Percentiles rank a stretch among this genome's conserved stretches.
Evolutionary conservation across 176 grass and related monocot species (phyloP).

Genomic region (Avena atlantica): DNA sequence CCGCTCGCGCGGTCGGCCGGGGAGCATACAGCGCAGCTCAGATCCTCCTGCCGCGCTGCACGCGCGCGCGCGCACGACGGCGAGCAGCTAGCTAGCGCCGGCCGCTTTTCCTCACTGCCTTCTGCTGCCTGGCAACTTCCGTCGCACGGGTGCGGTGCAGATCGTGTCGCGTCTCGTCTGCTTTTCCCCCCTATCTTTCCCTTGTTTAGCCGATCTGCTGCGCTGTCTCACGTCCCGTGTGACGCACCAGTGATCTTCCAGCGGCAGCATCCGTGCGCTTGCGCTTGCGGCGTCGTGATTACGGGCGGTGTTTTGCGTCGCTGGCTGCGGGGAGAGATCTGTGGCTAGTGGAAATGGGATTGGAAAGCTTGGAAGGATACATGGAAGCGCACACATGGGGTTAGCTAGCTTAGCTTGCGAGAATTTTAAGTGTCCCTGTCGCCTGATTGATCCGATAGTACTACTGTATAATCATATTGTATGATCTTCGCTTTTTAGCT

Average conservation of each 20-base stretch:
- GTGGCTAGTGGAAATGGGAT: not conserved
- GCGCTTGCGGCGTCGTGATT: not conserved
- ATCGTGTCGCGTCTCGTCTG: not conserved
- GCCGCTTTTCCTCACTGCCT: not conserved
- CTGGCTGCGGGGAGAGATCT: not conserved
- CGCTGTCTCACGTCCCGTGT: not conserved
- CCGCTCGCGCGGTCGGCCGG: slow-evolving; percentile 46
- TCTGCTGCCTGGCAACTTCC: slow-evolving; percentile 43
- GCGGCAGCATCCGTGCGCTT: not conserved
- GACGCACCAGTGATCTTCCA: not conserved
- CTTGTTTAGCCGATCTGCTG: not conserved
- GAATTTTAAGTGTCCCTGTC: slow-evolving; percentile 36
- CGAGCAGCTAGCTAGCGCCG: not conserved
- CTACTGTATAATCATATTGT: slow-evolving; percentile 30
- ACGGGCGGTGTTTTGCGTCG: not conserved
- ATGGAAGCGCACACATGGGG: slow-evolving; percentile 33
- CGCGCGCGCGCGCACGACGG: not conserved
- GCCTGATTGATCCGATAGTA: too few relatives aligned
- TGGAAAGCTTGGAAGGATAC: not conserved
- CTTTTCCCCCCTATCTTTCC: not conserved
- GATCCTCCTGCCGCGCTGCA: not conserved
- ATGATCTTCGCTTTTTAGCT: slow-evolving; percentile 8
- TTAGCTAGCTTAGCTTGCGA: not conserved
- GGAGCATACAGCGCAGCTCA: slow-evolving; percentile 24
- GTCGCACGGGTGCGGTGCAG: not conserved